Evolutionary conservation across 2,329 filamentous ascomycete species (phyloP).

Genomic region (Colletotrichum euphorbiae): DNA sequence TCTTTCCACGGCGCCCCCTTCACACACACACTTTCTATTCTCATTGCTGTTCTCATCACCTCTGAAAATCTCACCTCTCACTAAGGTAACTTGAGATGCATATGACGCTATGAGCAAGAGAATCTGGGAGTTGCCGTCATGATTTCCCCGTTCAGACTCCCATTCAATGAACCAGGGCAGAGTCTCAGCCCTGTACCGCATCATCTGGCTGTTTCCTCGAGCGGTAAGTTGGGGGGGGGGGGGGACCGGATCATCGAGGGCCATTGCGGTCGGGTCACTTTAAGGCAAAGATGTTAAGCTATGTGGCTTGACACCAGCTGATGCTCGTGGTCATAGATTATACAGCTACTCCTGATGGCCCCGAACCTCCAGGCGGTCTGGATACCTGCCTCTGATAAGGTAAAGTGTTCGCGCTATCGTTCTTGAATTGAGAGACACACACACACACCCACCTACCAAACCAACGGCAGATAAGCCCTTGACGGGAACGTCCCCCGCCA

Average conservation of each 20-base stretch:
- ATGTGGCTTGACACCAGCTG: slow-evolving; percentile 19
- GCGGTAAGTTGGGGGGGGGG: not conserved
- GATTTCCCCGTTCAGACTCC: not conserved
- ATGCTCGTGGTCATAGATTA: not conserved
- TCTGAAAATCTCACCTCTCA: not conserved
- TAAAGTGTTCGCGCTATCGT: not conserved
- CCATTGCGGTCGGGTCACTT: slow-evolving; percentile 27
- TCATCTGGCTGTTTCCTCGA: not conserved
- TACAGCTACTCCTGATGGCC: not conserved
- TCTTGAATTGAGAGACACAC: not conserved
- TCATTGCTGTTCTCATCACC: not conserved
- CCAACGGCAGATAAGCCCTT: not conserved
- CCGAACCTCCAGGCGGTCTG: not conserved
- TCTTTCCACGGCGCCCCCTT: slow-evolving; percentile 20
- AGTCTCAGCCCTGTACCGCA: slow-evolving; percentile 3
- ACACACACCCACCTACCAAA: not conserved
- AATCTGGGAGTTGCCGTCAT: not conserved
- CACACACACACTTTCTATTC: not conserved
- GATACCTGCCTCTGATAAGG: not conserved
- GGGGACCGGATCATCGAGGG: slow-evolving; percentile 11
- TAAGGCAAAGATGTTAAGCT: not conserved
- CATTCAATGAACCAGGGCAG: not conserved
- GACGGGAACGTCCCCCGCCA: not conserved
- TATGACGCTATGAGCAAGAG: slow-evolving; percentile 12
- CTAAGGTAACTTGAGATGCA: not conserved